Evolutionary conservation across 106 monocot species (phyloP).

Genomic region (Platanthera guangdongensis): DNA sequence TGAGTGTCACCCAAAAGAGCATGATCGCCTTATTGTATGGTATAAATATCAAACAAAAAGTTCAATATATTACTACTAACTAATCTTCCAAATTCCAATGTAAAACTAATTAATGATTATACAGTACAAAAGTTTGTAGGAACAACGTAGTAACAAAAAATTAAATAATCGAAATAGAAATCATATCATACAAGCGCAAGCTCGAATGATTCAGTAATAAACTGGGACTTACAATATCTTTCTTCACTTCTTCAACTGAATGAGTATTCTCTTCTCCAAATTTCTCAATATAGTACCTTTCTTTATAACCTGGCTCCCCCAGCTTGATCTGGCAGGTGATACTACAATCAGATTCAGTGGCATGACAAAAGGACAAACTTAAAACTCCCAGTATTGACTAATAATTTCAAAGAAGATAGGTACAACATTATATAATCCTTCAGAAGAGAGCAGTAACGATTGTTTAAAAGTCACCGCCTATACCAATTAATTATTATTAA

Average conservation of each 20-base stretch:
- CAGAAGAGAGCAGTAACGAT: neutral
- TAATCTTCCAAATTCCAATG: neutral
- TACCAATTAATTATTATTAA: neutral
- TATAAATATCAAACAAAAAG: neutral
- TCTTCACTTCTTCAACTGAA: slow-evolving; percentile 48
- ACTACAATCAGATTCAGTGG: neutral
- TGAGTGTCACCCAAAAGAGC: no score
- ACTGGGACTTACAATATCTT: slow-evolving; percentile 61
- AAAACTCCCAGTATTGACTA: neutral
- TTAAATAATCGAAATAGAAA: neutral
- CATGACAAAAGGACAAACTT: neutral
- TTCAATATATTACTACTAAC: neutral
- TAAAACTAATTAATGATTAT: slow-evolving; percentile 2
- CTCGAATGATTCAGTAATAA: neutral
- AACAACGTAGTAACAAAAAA: neutral
- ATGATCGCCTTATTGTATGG: no score
- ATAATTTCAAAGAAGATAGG: neutral
- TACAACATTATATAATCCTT: neutral
- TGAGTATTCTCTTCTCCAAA: slow-evolving; percentile 38
- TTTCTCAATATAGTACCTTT: slow-evolving; percentile 84
- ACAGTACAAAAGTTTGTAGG: neutral
- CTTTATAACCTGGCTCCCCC: slow-evolving; percentile 94
- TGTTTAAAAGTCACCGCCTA: neutral
- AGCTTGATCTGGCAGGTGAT: slow-evolving; percentile 59
- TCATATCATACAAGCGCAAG: neutral